These are phyloP conservation scores for Amanita rubescens DNA, from an alignment of 768 basidiomycete genomes.

Conservation along the genomic window DNA sequence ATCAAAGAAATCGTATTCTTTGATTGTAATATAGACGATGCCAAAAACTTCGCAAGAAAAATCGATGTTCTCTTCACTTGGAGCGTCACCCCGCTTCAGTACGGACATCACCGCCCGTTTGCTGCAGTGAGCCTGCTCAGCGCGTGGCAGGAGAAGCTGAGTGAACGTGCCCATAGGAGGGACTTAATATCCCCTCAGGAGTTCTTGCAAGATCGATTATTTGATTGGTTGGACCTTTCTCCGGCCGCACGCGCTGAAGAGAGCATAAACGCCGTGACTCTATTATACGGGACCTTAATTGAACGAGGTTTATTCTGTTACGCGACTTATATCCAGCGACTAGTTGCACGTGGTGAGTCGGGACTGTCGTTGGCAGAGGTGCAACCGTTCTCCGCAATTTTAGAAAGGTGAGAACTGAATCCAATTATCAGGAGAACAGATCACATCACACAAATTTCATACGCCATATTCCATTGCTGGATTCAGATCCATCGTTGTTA, in stretches of 20 bases:
- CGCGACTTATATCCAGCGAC: constrained; percentile 64
- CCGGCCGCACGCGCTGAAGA: constrained; percentile 48
- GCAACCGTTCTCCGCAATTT: constrained; percentile 11
- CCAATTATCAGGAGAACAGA: constrained; percentile 26
- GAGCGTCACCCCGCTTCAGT: constrained; percentile 75
- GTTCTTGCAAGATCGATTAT: constrained; percentile 67
- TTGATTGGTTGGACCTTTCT: constrained; percentile 73
- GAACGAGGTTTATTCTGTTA: constrained; percentile 69
- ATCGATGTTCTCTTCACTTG: constrained; percentile 72
- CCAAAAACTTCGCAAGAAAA: constrained; percentile 51
- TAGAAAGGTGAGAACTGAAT: constrained; percentile 8
- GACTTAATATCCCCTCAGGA: constrained; percentile 53
- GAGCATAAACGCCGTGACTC: constrained; percentile 54
- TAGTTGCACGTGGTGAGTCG: constrained; percentile 72
- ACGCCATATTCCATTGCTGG: constrained; percentile 64
- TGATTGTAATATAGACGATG: constrained; percentile 32
- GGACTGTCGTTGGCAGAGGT: constrained; percentile 53
- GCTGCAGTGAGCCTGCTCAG: constrained; percentile 65
- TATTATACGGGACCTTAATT: constrained; percentile 67
- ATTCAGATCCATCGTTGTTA: constrained; percentile 48
- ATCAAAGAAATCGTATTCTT: constrained; percentile 55
- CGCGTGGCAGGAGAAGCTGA: constrained; percentile 52
- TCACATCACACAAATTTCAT: constrained; percentile 69
- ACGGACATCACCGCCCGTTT: constrained; percentile 74
- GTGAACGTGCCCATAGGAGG: constrained; percentile 55